A percentile compares a stretch with the other conserved stretches of the same genome.
Conservation (phyloP, 23 red algal genomes). For the Chondrus crispus region DNA sequence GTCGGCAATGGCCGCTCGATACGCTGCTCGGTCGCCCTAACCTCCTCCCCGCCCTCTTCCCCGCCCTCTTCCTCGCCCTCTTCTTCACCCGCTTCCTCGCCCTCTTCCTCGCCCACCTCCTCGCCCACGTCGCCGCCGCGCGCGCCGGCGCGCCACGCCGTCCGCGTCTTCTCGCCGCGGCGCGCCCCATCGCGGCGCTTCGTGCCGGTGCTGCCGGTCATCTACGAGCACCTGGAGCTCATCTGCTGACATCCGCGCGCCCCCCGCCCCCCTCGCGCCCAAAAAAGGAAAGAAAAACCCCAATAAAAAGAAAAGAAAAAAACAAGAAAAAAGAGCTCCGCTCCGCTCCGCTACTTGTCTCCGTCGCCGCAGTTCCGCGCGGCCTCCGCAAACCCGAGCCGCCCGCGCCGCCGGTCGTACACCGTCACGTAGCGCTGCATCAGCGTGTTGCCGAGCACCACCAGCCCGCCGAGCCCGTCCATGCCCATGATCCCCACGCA, state of each 20-base stretch:
- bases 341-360: no score
- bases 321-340: no score
- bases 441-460: slow-evolving; percentile 92
- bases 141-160: background rate
- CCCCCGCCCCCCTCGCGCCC: no score
- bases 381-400: slow-evolving; percentile 83
- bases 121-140: background rate
- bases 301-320: background rate
- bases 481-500: slow-evolving; percentile 86
- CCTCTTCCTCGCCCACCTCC: background rate
- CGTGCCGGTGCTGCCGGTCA: slow-evolving; percentile 31
- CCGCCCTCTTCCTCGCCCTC: background rate
- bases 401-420: slow-evolving; percentile 81
- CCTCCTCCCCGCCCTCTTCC: background rate
- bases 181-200: background rate
- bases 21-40: background rate
- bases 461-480: slow-evolving; percentile 64
- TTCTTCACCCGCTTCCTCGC: background rate
- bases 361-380: slow-evolving; percentile 40
- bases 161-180: background rate
- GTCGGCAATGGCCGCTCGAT: slow-evolving; percentile 37
- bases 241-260: no score
- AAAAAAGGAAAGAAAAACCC: background rate
- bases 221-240: slow-evolving; percentile 43
- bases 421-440: slow-evolving; percentile 86